phyloP scores from a whole-genome alignment of 257 asterid species.

The Ocimum tenuiflorum region DNA sequence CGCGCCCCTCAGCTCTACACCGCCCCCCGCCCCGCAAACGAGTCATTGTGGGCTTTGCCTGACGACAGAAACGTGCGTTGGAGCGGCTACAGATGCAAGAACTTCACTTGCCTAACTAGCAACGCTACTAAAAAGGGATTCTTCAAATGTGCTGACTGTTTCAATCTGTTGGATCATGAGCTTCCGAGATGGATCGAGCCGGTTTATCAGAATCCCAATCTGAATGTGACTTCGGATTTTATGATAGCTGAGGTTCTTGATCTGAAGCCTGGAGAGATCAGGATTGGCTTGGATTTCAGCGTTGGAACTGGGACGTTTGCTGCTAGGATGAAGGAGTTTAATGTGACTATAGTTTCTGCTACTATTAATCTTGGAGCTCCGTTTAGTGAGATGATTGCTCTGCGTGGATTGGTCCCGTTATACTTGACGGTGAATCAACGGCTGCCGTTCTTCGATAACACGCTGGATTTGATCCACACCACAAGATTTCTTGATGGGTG shows the following conservation, averaged over 20 bases:
- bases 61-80: slow-evolving; percentile 52
- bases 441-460: slow-evolving; percentile 63
- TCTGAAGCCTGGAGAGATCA: slow-evolving; percentile 42
- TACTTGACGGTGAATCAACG: slow-evolving; percentile 60
- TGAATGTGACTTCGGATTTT: slow-evolving; percentile 42
- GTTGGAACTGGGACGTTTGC: slow-evolving; percentile 65
- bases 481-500: slow-evolving; percentile 64
- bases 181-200: slow-evolving; percentile 47
- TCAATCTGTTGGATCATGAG: slow-evolving; percentile 47
- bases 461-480: slow-evolving; percentile 57
- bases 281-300: slow-evolving; percentile 57
- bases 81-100: slow-evolving; percentile 55
- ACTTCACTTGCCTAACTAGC: slow-evolving; percentile 41
- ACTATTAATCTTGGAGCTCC: slow-evolving; percentile 61
- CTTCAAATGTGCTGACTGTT: slow-evolving; percentile 55
- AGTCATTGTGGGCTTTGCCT: slow-evolving; percentile 47
- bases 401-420: slow-evolving; percentile 46
- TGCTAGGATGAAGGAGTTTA: slow-evolving; percentile 49
- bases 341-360: slow-evolving; percentile 49
- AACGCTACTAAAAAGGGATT: slow-evolving; percentile 40
- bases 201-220: slow-evolving; percentile 21
- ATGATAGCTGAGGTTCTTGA: slow-evolving; percentile 38
- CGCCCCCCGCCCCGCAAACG: slow-evolving; percentile 32
- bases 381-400: slow-evolving; percentile 50
- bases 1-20: slow-evolving; percentile 47